phyloP scores from a whole-genome alignment of 371 early-diverging fungal genomes.

The Zancudomyces culisetae region DNA sequence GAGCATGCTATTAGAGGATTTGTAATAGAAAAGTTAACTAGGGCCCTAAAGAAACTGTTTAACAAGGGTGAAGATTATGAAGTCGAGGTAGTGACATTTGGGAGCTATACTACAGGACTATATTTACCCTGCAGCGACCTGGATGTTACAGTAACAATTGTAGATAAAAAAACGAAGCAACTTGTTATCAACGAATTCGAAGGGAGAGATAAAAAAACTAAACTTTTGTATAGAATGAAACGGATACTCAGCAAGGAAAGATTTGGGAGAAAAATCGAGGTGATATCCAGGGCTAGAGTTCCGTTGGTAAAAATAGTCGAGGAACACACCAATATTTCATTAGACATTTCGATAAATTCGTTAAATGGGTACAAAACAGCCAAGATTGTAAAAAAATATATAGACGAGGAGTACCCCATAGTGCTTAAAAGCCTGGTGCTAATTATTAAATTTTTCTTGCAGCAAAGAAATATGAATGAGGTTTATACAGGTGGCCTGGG shows the following conservation, averaged over 20 bases:
- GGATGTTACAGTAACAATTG: slow-evolving; percentile 45
- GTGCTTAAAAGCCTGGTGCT: slow-evolving; percentile 47
- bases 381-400: slow-evolving; percentile 29
- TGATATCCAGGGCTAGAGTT: slow-evolving; percentile 38
- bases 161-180: background rate
- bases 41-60: slow-evolving; percentile 20
- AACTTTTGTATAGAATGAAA: slow-evolving; percentile 16
- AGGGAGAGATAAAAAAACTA: slow-evolving; percentile 14
- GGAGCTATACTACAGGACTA: slow-evolving; percentile 61
- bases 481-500: slow-evolving; percentile 86
- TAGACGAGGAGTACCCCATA: slow-evolving; percentile 26
- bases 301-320: slow-evolving; percentile 86
- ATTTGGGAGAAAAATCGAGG: slow-evolving; percentile 12
- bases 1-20: slow-evolving; percentile 56
- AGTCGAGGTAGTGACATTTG: slow-evolving; percentile 48
- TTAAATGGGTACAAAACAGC: slow-evolving; percentile 45
- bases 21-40: slow-evolving; percentile 38
- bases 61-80: slow-evolving; percentile 12
- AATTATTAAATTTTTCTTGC: slow-evolving; percentile 67
- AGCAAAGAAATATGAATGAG: slow-evolving; percentile 60
- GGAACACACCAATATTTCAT: slow-evolving; percentile 37
- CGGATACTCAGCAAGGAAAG: slow-evolving; percentile 7
- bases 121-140: slow-evolving; percentile 77
- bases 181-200: slow-evolving; percentile 6
- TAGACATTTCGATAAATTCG: slow-evolving; percentile 72